Evolutionary conservation across 2,329 filamentous ascomycete species (phyloP), one percentile per base, ranked within the genome.

Genomic region (Cryphonectria parasitica): DNA sequence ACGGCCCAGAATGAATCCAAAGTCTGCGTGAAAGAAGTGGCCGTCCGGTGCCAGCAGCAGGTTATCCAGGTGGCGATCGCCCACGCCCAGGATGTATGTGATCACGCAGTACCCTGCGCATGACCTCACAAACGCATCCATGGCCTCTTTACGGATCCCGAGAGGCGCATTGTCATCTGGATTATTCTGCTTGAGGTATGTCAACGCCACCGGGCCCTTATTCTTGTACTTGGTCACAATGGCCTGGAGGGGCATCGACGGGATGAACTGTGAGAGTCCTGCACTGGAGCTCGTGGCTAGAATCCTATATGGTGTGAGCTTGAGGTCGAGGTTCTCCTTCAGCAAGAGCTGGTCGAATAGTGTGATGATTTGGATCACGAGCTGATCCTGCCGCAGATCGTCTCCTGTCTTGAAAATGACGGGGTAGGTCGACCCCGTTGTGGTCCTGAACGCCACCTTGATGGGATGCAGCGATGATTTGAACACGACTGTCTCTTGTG

Each of bases 101-200:
- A 99, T 98, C 19, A 99, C 96, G 80, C 96, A 98, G 82, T 99
- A 99, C 45, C 96, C 96, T 0, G 96, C 96, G 78, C 96, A 98
- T 0, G 94, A 97, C 78, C 95, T 95, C 78, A 98, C 90, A 78
- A 97, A 99, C 0, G 92, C 98, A 75, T 99, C 96, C 82, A 99
- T 91, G 0, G 93, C 91, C 78, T 98, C 95, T 78, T 95, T 95
- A 39, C 95, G 92, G 39, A 99, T 91, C 0, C 95, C 94, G 0
- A 97, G 86, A 0, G 94, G 92, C 5, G 93, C 92, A 17, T 86
- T 86, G 28, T 92, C 89, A 77, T 98, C 95, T 0, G 95, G 95
- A 76, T 98, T 98, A 80, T 98, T 93, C 71, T 91, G 90, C 75
- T 91, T 91, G 8, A 99, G 88, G 78, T 97, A 99, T 4, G 92